Percentiles rank a stretch among this genome's conserved stretches.
phyloP scores from a whole-genome alignment of 1,284 basidiomycete genomes.

The Cryptococcus sp. region DNA sequence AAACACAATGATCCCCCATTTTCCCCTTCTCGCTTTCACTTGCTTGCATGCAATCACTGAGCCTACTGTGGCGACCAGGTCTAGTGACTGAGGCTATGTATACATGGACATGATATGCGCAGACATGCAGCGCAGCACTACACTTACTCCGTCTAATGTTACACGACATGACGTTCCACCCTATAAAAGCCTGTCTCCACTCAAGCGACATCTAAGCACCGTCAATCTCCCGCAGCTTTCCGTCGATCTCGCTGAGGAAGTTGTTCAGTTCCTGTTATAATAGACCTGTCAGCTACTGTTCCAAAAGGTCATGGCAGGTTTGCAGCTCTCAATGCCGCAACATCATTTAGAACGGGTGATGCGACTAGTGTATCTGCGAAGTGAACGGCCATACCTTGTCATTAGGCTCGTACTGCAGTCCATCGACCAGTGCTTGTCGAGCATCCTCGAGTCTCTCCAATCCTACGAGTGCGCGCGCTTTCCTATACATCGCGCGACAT shows the following conservation, averaged over 20 bases:
- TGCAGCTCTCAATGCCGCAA: not conserved
- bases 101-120: no score
- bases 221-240: conserved; percentile 30
- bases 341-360: no score
- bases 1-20: no score
- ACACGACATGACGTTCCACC: no score
- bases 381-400: conserved; percentile 60
- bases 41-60: no score
- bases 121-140: no score
- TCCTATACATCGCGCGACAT: conserved; percentile 17
- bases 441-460: conserved; percentile 73
- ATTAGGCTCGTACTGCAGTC: conserved; percentile 84
- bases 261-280: conserved; percentile 39
- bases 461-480: conserved; percentile 67
- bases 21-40: no score
- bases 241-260: conserved; percentile 46
- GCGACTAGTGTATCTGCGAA: no score
- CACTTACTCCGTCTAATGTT: no score
- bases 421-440: conserved; percentile 75
- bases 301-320: not conserved
- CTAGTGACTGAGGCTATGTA: no score
- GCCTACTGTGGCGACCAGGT: no score
- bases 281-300: conserved; percentile 7
- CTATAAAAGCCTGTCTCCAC: no score
- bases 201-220: not conserved